phyloP scores from a whole-genome alignment of 192 early-diverging fungal species.

The Coemansia asiatica region DNA sequence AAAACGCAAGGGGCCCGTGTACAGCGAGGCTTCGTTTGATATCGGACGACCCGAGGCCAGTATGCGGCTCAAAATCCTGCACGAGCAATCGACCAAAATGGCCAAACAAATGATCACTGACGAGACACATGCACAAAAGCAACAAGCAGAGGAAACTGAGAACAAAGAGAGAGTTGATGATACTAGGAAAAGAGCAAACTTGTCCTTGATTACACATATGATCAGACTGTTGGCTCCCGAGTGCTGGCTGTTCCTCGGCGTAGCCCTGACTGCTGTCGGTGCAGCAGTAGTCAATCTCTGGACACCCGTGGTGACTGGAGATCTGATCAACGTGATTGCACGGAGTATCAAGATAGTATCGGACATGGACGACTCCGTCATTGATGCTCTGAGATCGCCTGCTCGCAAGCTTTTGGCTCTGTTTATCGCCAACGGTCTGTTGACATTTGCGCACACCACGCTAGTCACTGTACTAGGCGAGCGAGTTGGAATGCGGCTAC shows the following conservation, averaged over 20 bases:
- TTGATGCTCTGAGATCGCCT: constrained; percentile 44
- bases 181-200: background rate
- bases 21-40: constrained; percentile 21
- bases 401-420: constrained; percentile 59
- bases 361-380: constrained; percentile 17
- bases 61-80: constrained; percentile 35
- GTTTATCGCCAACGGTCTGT: constrained; percentile 58
- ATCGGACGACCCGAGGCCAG: constrained; percentile 13
- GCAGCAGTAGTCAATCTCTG: constrained; percentile 59
- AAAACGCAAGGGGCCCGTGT: constrained; percentile 8
- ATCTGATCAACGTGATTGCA: constrained; percentile 60
- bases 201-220: constrained; percentile 9
- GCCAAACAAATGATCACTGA: constrained; percentile 14
- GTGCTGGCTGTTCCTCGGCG: constrained; percentile 54
- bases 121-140: background rate
- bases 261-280: constrained; percentile 58
- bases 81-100: constrained; percentile 28
- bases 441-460: constrained; percentile 65
- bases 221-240: constrained; percentile 57
- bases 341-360: constrained; percentile 26
- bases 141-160: constrained; percentile 1
- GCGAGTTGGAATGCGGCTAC: constrained; percentile 58
- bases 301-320: constrained; percentile 60
- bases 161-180: background rate
- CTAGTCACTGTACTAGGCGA: constrained; percentile 64